Conservation (phyloP, 139 green algal genomes). For the Chlamydomonas sp. region DNA sequence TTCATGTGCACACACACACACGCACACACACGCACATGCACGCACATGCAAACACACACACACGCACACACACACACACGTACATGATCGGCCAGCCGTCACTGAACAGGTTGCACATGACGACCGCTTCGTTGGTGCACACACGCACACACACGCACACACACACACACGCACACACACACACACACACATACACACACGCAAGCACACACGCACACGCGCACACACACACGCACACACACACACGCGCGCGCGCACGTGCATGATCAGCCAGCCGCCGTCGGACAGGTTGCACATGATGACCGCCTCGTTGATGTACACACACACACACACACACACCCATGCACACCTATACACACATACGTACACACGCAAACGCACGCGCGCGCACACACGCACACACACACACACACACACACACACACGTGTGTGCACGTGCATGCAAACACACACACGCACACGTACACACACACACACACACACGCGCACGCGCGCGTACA, state of each 20-base stretch:
- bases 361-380: too few relatives aligned
- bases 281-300: conserved; percentile 58
- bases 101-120: conserved; percentile 57
- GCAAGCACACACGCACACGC: too few relatives aligned
- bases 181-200: too few relatives aligned
- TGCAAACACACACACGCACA: too few relatives aligned
- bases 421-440: too few relatives aligned
- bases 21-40: too few relatives aligned
- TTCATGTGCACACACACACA: not conserved
- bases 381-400: too few relatives aligned
- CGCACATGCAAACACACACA: too few relatives aligned
- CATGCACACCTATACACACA: too few relatives aligned
- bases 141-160: too few relatives aligned
- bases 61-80: not conserved
- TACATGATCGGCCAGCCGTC: conserved; percentile 59
- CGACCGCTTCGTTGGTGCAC: conserved; percentile 52
- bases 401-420: too few relatives aligned
- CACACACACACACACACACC: not conserved
- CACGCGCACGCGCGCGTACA: conserved; percentile 37
- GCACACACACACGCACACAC: not conserved
- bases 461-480: not conserved
- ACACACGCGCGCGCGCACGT: conserved; percentile 17
- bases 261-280: conserved; percentile 54
- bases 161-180: too few relatives aligned
- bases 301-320: conserved; percentile 50